A percentile compares a stretch with the other conserved stretches of the same genome.
Evolutionary conservation across 2,329 filamentous ascomycete species (phyloP).

Genomic region (Ophiobolus disseminans): DNA sequence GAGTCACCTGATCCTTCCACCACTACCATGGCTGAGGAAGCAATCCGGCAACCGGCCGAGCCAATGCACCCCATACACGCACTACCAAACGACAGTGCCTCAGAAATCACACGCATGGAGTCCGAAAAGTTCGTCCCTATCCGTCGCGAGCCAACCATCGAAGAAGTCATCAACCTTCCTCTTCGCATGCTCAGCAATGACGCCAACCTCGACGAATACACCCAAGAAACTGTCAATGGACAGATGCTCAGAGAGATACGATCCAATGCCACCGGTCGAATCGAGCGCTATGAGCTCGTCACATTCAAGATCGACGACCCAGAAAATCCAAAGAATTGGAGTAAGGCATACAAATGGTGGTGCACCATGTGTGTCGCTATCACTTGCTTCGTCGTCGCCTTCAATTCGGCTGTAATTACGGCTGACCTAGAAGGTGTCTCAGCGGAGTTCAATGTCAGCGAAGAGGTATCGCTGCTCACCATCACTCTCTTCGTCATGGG

Average conservation of each 20-base stretch:
- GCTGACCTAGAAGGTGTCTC: slow-evolving; percentile 72
- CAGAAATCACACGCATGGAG: slow-evolving; percentile 23
- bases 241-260: slow-evolving; percentile 63
- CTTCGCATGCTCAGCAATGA: slow-evolving; percentile 68
- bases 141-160: slow-evolving; percentile 34
- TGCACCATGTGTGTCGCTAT: slow-evolving; percentile 82
- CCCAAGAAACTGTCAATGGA: slow-evolving; percentile 66
- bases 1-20: neutral
- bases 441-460: slow-evolving; percentile 70
- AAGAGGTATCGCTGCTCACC: slow-evolving; percentile 74
- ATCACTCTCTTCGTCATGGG: slow-evolving; percentile 82
- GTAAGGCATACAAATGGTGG: slow-evolving; percentile 75
- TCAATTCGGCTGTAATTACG: slow-evolving; percentile 75
- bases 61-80: slow-evolving; percentile 6
- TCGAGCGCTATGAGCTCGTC: slow-evolving; percentile 66
- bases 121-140: slow-evolving; percentile 21
- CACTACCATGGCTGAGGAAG: slow-evolving; percentile 27
- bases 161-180: slow-evolving; percentile 65
- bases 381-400: slow-evolving; percentile 56
- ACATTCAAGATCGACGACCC: slow-evolving; percentile 75
- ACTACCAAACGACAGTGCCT: slow-evolving; percentile 15
- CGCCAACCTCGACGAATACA: slow-evolving; percentile 68
- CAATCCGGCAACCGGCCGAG: slow-evolving; percentile 9
- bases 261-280: slow-evolving; percentile 62
- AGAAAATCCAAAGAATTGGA: slow-evolving; percentile 87